Percentiles rank a stretch among this genome's conserved stretches.
Evolutionary conservation across 116 monocot genomes (phyloP).

Genomic region (Papilionanthe hybrid): DNA sequence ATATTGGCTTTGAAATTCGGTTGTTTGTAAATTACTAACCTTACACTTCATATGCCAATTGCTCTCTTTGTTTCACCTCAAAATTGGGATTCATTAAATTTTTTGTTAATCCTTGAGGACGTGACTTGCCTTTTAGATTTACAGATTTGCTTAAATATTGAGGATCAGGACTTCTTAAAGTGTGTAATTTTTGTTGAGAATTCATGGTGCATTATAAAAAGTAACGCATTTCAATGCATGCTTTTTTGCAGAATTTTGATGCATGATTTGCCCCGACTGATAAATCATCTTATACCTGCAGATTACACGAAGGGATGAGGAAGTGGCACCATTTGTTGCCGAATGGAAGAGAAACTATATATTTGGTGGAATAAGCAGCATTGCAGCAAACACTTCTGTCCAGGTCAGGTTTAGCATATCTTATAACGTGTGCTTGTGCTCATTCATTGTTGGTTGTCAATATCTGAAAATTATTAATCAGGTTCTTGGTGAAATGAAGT

Average conservation of each 20-base stretch:
- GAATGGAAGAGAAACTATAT: slow-evolving; percentile 91
- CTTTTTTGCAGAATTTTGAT: not conserved
- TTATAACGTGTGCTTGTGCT: not conserved
- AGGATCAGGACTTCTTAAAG: not conserved
- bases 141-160: not conserved
- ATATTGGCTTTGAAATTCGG: too few relatives aligned
- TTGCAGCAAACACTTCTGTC: slow-evolving; percentile 80
- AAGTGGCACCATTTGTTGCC: slow-evolving; percentile 86
- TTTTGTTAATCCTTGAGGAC: too few relatives aligned
- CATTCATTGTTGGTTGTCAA: slow-evolving; percentile 4
- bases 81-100: too few relatives aligned
- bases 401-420: slow-evolving; percentile 84
- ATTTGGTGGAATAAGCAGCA: slow-evolving; percentile 89
- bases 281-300: slow-evolving; percentile 9
- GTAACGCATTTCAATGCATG: not conserved
- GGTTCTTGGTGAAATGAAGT: slow-evolving; percentile 90
- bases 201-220: not conserved
- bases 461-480: slow-evolving; percentile 15
- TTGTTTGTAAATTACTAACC: too few relatives aligned
- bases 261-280: not conserved
- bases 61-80: too few relatives aligned
- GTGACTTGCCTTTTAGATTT: not conserved
- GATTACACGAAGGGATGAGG: slow-evolving; percentile 95
- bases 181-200: not conserved
- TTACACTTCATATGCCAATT: too few relatives aligned